These are phyloP conservation scores for Platanus orientalis DNA, from an alignment of 164 flowering plant genomes.

Conservation along the genomic window DNA sequence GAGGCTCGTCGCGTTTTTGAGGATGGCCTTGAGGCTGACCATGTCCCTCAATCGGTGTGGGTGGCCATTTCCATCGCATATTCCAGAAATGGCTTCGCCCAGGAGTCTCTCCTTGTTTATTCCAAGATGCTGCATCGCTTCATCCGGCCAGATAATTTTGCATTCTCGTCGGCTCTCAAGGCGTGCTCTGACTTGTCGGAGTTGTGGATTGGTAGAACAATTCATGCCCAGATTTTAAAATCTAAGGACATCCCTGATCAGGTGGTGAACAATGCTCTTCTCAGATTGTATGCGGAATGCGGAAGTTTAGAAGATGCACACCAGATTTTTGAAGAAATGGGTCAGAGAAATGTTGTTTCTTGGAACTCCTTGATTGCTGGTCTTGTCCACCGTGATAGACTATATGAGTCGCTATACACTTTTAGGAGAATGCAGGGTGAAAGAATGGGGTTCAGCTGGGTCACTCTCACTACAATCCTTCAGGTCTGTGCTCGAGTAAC, in stretches of 20 bases:
- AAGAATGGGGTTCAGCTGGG: conserved; percentile 36
- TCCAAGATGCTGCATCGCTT: conserved; percentile 20
- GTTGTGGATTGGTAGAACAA: conserved; percentile 23
- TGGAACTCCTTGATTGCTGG: conserved; percentile 37
- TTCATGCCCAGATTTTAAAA: conserved; percentile 42
- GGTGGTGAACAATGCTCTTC: conserved; percentile 31
- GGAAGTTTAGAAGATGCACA: conserved; percentile 27
- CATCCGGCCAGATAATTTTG: conserved; percentile 9
- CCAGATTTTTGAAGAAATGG: conserved; percentile 40
- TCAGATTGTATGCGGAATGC: conserved; percentile 25
- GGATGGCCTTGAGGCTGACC: conserved; percentile 12
- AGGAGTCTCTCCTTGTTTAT: conserved; percentile 29
- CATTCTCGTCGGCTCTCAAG: conserved; percentile 37
- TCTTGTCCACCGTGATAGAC: conserved; percentile 13
- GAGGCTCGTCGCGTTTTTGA: conserved; percentile 35
- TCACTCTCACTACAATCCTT: conserved; percentile 31
- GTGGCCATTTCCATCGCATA: conserved; percentile 41
- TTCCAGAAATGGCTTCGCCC: conserved; percentile 23
- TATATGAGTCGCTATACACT: conserved; percentile 22
- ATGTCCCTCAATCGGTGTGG: conserved; percentile 22
- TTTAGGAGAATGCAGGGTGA: too few relatives aligned
- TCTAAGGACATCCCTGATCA: conserved; percentile 28
- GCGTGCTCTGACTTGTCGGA: conserved; percentile 21
- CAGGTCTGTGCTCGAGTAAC: conserved; percentile 27
- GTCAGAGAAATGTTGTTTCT: conserved; percentile 33